Evolutionary conservation across 305 asterid genomes (phyloP), one percentile per base, ranked within the genome.

Genomic region (Rubia tinctorum): DNA sequence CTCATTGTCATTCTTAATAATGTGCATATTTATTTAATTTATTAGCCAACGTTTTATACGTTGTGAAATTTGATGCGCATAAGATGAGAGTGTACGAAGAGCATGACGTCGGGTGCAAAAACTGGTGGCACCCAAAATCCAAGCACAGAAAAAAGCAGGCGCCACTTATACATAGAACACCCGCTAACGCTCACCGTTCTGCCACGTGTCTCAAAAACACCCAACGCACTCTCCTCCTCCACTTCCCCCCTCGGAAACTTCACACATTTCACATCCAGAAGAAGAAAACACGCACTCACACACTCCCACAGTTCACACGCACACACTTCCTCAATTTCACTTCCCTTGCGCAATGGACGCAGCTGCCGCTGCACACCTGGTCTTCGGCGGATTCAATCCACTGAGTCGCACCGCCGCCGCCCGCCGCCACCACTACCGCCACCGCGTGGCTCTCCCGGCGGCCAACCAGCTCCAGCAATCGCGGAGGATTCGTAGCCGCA

Each of bases 291-390:
- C 14, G 55, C 66, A 43, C 55, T 12, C 9, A 8, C 60, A 14
- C 55, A 49, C 8, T 40, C 66, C 20, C 40, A 6, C 8, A 18
- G 9, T 53, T 42, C 7, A 14, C 56, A 15, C 20, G 22, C 59
- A 51, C 59, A 51, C 58, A 40, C 15, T 42, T 56, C 40, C 43
- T 56, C 65, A 51, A 51, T 65, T n/a, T 23, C 60, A 51, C 23
- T 10, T 66, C 1, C 69, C 71, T 82, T 81, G 87, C 80, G 86
- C 81, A 74, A 92, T 92, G 98, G 98, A 92, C 80, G 90, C 96
- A 72, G 96, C 92, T 77, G 75, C 87, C 5, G 72, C 69, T 66
- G 45, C 67, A 10, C 96, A 88, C 89, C 86, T 92, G 75, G 86
- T 80, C 84, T 87, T 78, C 87, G 81, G 87, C 83, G 88, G 97